A percentile compares a stretch with the other conserved stretches of the same genome.
Evolutionary conservation across 164 flowering plant species (phyloP).

Genomic region (Aristolochia fimbriata): DNA sequence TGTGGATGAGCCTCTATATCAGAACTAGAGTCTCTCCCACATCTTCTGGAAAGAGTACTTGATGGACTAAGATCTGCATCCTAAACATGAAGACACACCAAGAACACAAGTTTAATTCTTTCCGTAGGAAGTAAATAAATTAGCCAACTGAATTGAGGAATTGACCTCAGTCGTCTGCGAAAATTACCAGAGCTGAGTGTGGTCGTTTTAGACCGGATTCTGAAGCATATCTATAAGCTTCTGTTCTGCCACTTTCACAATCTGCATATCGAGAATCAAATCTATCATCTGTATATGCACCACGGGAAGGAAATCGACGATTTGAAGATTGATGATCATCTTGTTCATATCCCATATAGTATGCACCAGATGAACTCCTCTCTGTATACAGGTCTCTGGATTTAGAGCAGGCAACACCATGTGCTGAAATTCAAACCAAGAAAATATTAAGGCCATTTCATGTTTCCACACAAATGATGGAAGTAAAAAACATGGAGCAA

Average conservation of each 20-base stretch:
- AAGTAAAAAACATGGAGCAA: slow-evolving; percentile 1
- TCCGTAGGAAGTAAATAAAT: background rate
- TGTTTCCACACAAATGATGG: background rate
- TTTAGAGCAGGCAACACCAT: slow-evolving; percentile 7
- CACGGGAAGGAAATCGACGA: background rate
- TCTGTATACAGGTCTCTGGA: slow-evolving; percentile 16
- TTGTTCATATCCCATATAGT: slow-evolving; percentile 3
- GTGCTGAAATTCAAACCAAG: slow-evolving; percentile 6
- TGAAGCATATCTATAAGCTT: slow-evolving; percentile 11
- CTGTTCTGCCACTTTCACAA: slow-evolving; percentile 8
- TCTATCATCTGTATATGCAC: slow-evolving; percentile 11
- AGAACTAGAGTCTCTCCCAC: slow-evolving; percentile 10
- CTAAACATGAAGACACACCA: background rate
- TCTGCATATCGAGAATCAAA: slow-evolving; percentile 11
- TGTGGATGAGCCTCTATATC: slow-evolving; percentile 7
- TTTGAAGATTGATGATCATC: slow-evolving; percentile 9
- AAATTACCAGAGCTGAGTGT: slow-evolving; percentile 15
- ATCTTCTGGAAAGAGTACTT: slow-evolving; percentile 12
- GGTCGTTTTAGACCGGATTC: slow-evolving; percentile 15
- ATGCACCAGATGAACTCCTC: slow-evolving; percentile 12
- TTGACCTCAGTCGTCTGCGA: background rate
- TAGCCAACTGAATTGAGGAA: background rate
- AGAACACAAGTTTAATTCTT: background rate
- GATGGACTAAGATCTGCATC: slow-evolving; percentile 15
- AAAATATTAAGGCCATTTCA: too few species aligned